Evolutionary conservation across 345 rosid species (phyloP).

Genomic region (Eucalyptus leucophloia): DNA sequence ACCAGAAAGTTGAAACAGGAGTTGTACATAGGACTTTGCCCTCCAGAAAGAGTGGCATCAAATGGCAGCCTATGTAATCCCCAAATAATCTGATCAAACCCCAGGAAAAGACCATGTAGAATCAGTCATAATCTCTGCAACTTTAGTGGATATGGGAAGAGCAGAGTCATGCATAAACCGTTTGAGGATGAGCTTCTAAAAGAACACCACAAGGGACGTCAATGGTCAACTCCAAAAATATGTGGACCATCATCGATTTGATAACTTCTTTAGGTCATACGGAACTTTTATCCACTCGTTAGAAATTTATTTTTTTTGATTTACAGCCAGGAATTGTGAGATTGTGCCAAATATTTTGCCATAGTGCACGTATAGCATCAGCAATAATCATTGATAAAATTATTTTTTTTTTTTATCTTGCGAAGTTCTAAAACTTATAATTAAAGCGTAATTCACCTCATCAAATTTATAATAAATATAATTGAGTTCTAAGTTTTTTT

Average conservation of each 20-base stretch:
- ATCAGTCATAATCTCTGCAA: background rate
- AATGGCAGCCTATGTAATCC: background rate
- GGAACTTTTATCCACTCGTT: background rate
- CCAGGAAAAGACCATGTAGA: background rate
- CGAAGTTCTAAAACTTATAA: background rate
- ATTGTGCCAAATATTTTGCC: background rate
- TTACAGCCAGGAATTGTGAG: background rate
- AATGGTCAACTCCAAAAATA: background rate
- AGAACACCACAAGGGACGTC: background rate
- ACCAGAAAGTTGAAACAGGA: background rate
- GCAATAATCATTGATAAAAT: background rate
- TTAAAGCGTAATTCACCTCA: background rate
- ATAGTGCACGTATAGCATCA: rapidly evolving
- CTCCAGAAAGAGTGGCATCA: background rate
- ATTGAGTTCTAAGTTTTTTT: background rate
- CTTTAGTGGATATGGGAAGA: background rate
- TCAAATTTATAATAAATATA: background rate
- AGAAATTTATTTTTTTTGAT: too few species aligned
- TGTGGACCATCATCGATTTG: background rate
- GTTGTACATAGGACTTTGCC: background rate
- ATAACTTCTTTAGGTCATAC: background rate
- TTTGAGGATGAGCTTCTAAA: background rate
- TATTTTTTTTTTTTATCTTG: rapidly evolving
- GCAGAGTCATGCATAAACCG: background rate
- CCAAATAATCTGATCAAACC: background rate